Percentiles rank a stretch among this genome's conserved stretches.
These are phyloP conservation scores for Teratosphaeria pseudoeucalypti DNA, from an alignment of 2,329 filamentous ascomycete species.

Conservation along the genomic window DNA sequence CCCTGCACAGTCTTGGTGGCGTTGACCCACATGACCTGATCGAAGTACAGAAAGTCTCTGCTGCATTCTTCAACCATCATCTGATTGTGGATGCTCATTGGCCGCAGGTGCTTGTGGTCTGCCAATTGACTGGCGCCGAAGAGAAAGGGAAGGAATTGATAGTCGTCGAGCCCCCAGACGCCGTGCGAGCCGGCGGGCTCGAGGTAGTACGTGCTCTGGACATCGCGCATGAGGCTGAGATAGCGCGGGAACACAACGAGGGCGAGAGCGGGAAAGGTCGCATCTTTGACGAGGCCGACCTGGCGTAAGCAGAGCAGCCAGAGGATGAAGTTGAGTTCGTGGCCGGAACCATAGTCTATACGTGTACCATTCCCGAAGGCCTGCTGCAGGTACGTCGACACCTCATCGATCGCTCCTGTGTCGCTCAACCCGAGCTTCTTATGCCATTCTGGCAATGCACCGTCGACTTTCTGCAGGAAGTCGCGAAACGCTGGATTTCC, in stretches of 20 bases:
- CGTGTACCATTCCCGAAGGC: slow-evolving; percentile 77
- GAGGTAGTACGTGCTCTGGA: slow-evolving; percentile 90
- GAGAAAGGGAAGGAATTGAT: slow-evolving; percentile 44
- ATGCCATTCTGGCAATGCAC: slow-evolving; percentile 51
- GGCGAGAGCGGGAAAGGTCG: slow-evolving; percentile 64
- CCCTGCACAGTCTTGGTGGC: slow-evolving; percentile 93
- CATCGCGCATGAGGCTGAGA: slow-evolving; percentile 70
- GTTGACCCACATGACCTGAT: slow-evolving; percentile 90
- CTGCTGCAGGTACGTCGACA: slow-evolving; percentile 68
- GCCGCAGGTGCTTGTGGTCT: slow-evolving; percentile 52
- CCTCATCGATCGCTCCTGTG: slow-evolving; percentile 52
- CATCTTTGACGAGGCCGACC: slow-evolving; percentile 50
- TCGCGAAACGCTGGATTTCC: slow-evolving; percentile 85
- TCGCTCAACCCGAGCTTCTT: slow-evolving; percentile 44
- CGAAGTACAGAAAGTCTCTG: slow-evolving; percentile 76
- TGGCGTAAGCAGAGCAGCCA: slow-evolving; percentile 94
- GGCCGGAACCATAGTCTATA: slow-evolving; percentile 94
- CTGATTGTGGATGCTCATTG: slow-evolving; percentile 66
- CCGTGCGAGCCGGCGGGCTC: slow-evolving; percentile 57
- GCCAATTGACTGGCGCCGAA: slow-evolving; percentile 45
- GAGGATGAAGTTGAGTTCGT: slow-evolving; percentile 93
- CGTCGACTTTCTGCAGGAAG: slow-evolving; percentile 58
- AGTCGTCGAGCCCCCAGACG: slow-evolving; percentile 44
- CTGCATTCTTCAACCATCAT: slow-evolving; percentile 79
- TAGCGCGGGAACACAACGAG: slow-evolving; percentile 75